A percentile compares a stretch with the other conserved stretches of the same genome.
Evolutionary conservation across 1,284 basidiomycete genomes (phyloP).

Genomic region (Tylopilus sp.): DNA sequence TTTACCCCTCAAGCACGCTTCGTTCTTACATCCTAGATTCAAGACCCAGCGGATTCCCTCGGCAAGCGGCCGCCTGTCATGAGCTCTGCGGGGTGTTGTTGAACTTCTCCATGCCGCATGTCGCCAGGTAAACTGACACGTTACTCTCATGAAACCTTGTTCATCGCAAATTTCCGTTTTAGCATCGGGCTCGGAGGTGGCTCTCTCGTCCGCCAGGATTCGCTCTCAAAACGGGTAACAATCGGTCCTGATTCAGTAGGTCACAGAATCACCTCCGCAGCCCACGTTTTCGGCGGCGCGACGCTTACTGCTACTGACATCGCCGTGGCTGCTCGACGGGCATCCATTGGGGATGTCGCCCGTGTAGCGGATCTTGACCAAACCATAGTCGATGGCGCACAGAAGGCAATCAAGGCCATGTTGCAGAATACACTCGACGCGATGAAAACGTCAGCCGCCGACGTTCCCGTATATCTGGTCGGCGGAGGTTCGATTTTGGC

Average conservation of each 20-base stretch:
- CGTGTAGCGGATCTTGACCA: slow-evolving; percentile 33
- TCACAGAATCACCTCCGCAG: slow-evolving; percentile 46
- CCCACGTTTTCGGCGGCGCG: slow-evolving; percentile 49
- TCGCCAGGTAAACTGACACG: slow-evolving; percentile 32
- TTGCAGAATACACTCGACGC: slow-evolving; percentile 46
- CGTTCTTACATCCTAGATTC: slow-evolving; percentile 12
- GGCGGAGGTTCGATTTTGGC: slow-evolving; percentile 53
- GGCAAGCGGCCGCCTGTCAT: slow-evolving; percentile 48
- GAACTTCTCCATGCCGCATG: slow-evolving; percentile 40
- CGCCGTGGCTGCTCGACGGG: slow-evolving; percentile 43
- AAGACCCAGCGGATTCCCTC: slow-evolving; percentile 42
- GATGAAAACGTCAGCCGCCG: slow-evolving; percentile 56
- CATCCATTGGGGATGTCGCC: slow-evolving; percentile 39
- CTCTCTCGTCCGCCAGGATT: slow-evolving; percentile 41
- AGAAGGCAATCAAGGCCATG: slow-evolving; percentile 43
- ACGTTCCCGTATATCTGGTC: slow-evolving; percentile 49
- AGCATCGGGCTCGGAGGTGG: slow-evolving; percentile 56
- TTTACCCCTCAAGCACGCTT: background rate
- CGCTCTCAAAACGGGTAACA: slow-evolving; percentile 35
- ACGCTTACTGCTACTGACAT: slow-evolving; percentile 55
- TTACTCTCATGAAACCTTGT: background rate
- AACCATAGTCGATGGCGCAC: slow-evolving; percentile 32
- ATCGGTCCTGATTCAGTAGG: slow-evolving; percentile 62
- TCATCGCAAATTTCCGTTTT: slow-evolving; percentile 5
- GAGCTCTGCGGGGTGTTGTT: slow-evolving; percentile 35